Evolutionary conservation across 139 green algal species (phyloP).

Genomic region (Volvox africanus): DNA sequence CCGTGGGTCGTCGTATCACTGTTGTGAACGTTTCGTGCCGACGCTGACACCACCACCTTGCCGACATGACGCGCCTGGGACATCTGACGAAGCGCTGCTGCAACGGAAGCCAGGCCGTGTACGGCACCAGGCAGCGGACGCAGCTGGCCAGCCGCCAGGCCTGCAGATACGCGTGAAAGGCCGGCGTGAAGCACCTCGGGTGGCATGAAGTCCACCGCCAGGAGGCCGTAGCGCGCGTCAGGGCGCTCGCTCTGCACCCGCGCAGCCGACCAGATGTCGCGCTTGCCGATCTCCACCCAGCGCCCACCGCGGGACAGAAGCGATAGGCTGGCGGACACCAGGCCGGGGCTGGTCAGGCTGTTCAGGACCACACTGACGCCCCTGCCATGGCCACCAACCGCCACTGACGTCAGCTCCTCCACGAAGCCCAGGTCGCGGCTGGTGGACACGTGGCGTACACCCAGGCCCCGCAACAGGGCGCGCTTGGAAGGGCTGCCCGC

Average conservation of each 20-base stretch:
- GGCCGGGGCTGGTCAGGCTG: conserved; percentile 84
- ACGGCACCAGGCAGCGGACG: conserved; percentile 53
- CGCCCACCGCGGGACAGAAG: conserved; percentile 66
- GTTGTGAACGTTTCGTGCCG: neutral
- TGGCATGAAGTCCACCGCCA: conserved; percentile 92
- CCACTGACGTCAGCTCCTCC: conserved; percentile 18
- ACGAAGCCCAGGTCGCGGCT: conserved; percentile 59
- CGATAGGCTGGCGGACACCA: conserved; percentile 75
- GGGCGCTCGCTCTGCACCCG: conserved; percentile 78
- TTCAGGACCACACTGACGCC: conserved; percentile 82
- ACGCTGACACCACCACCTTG: conserved; percentile 82
- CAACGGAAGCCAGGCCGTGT: conserved; percentile 56
- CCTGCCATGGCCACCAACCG: conserved; percentile 32
- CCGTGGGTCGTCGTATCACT: neutral
- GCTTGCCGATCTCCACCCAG: conserved; percentile 92
- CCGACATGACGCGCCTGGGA: conserved; percentile 86
- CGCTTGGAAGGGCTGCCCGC: conserved; percentile 83
- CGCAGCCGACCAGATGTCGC: conserved; percentile 82
- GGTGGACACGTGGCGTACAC: conserved; percentile 54
- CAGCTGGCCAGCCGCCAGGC: conserved; percentile 52
- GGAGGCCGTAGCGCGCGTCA: conserved; percentile 79
- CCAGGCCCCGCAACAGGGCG: conserved; percentile 69
- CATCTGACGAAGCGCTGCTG: conserved; percentile 84
- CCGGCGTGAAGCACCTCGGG: conserved; percentile 54
- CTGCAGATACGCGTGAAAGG: conserved; percentile 54